Evolutionary conservation across 371 early-diverging fungal genomes (phyloP).

Genomic region (Rhizopus stolonifer): DNA sequence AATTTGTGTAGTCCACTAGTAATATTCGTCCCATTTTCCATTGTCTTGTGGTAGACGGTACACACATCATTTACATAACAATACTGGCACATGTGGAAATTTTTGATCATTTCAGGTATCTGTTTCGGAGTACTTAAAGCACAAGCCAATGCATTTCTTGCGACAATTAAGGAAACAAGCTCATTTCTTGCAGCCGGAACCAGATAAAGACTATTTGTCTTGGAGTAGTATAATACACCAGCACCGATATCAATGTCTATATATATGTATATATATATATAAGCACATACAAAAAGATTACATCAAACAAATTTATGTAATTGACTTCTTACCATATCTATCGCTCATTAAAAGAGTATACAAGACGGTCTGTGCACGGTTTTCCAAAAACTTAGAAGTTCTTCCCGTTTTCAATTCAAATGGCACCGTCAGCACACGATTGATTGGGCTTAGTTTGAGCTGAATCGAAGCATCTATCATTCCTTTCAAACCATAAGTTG

Average conservation of each 20-base stretch:
- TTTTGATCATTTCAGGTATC: conserved; percentile 73
- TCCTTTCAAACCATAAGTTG: conserved; percentile 90
- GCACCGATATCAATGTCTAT: conserved; percentile 56
- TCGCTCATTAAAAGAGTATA: conserved; percentile 89
- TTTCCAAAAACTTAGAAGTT: conserved; percentile 50
- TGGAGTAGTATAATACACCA: conserved; percentile 81
- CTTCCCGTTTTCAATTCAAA: conserved; percentile 93
- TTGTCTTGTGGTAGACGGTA: conserved; percentile 64
- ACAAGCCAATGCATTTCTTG: conserved; percentile 74
- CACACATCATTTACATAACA: conserved; percentile 75
- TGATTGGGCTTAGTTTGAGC: conserved; percentile 34
- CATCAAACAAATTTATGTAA: no score
- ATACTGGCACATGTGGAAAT: conserved; percentile 63
- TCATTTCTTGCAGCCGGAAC: conserved; percentile 68
- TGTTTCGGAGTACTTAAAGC: conserved; percentile 31
- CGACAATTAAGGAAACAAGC: conserved; percentile 67
- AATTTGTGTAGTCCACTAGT: conserved; percentile 56
- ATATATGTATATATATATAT: no score
- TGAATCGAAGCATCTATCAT: conserved; percentile 83
- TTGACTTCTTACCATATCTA: conserved; percentile 80
- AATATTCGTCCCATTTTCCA: conserved; percentile 66
- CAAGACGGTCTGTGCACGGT: conserved; percentile 84
- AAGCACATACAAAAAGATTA: no score
- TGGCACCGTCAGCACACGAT: conserved; percentile 58
- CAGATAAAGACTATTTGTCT: conserved; percentile 57